Evolutionary conservation across 2,329 filamentous ascomycete species (phyloP).

Genomic region (Ophidiomyces ophidiicola): DNA sequence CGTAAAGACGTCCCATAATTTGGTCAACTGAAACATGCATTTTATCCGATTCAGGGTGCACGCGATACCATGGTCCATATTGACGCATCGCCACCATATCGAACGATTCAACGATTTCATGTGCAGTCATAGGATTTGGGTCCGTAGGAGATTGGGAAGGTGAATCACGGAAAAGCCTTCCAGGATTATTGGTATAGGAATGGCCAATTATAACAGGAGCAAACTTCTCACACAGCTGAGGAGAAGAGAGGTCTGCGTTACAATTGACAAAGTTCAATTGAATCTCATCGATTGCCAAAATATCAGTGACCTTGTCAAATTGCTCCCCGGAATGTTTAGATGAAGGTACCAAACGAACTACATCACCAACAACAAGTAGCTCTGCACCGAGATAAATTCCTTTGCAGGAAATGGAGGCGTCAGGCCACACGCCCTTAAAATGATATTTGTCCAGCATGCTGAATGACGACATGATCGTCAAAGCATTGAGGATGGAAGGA

Average conservation of each 20-base stretch:
- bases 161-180: slow-evolving; percentile 18
- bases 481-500: slow-evolving; percentile 42
- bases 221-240: slow-evolving; percentile 36
- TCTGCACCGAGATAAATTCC: slow-evolving; percentile 48
- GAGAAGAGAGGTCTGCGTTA: slow-evolving; percentile 36
- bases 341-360: slow-evolving; percentile 39
- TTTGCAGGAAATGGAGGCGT: slow-evolving; percentile 41
- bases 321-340: slow-evolving; percentile 18
- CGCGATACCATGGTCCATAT: slow-evolving; percentile 43
- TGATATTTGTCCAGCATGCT: slow-evolving; percentile 42
- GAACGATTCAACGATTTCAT: slow-evolving; percentile 27
- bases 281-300: slow-evolving; percentile 44
- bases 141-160: slow-evolving; percentile 12
- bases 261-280: slow-evolving; percentile 40
- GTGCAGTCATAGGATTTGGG: slow-evolving; percentile 20
- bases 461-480: slow-evolving; percentile 42
- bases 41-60: slow-evolving; percentile 32
- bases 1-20: slow-evolving; percentile 44
- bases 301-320: slow-evolving; percentile 33
- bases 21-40: slow-evolving; percentile 40
- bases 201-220: slow-evolving; percentile 40
- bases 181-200: slow-evolving; percentile 33
- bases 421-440: slow-evolving; percentile 44
- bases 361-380: slow-evolving; percentile 43
- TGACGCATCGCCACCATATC: slow-evolving; percentile 32